phyloP scores from a whole-genome alignment of 2,329 filamentous ascomycete genomes.

The Trichocomaceae sp. region DNA sequence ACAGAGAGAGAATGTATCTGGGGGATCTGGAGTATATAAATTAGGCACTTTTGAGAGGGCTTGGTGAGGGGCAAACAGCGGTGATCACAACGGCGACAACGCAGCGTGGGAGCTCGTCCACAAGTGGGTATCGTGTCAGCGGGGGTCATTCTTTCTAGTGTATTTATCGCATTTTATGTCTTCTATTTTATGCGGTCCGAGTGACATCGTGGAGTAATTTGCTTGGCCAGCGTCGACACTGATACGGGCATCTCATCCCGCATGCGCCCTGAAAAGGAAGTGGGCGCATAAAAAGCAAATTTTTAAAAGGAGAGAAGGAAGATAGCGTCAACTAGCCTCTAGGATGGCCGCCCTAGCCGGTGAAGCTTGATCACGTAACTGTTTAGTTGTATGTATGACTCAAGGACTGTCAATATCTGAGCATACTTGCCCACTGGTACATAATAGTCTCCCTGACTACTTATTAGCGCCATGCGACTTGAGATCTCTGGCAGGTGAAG shows the following conservation, averaged over 20 bases:
- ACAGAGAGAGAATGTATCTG: not conserved
- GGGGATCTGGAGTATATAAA: constrained; percentile 3
- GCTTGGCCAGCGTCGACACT: not conserved
- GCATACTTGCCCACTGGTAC: too few species aligned
- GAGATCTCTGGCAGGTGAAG: too few species aligned
- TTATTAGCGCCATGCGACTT: too few species aligned
- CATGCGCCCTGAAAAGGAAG: not conserved
- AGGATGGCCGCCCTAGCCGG: not conserved
- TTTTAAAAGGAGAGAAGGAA: not conserved
- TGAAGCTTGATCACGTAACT: not conserved
- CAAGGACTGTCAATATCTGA: not conserved
- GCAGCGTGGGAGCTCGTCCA: not conserved
- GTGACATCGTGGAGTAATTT: not conserved
- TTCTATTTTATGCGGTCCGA: not conserved
- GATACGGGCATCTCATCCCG: constrained; percentile 5
- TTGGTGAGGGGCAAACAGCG: constrained; percentile 12
- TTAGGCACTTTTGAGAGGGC: not conserved
- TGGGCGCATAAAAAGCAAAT: not conserved
- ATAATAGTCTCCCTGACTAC: too few species aligned
- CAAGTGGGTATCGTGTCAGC: constrained; percentile 10
- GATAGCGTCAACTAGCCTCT: not conserved
- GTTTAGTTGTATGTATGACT: too few species aligned
- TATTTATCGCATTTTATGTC: not conserved
- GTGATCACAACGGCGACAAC: constrained; percentile 10
- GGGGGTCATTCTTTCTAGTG: not conserved